Evolutionary conservation across 371 early-diverging fungal genomes (phyloP), one percentile per base, ranked within the genome.

Genomic region (Rhizopus delemar): DNA sequence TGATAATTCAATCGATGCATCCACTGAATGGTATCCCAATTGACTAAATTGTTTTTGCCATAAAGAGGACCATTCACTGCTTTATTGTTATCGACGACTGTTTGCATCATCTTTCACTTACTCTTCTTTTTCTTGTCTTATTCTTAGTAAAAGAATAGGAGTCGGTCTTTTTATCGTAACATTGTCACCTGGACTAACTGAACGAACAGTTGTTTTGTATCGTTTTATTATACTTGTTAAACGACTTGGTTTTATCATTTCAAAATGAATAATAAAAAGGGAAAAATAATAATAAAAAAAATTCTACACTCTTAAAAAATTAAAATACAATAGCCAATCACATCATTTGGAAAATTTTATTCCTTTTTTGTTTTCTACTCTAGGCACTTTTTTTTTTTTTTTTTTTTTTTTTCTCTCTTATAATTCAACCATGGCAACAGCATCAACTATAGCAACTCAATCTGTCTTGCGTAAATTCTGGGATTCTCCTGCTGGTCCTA

Each of bases 401-500:
- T 53, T 57, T 35, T 70, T 69, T 22, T 22, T 22, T 22, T 48
- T 22, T 22, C 41, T 39, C 12, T 15, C 12, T 34, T 13, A 43
- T 9, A 39, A 39, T 9, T 4, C 48, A 41, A 59, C 36, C 57
- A 83, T 85, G 83, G 72, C 83, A 58, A 39, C 63, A 55, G 71
- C 83, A 51, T 41, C 46, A 49, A 57, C 79, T 34, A 80, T 71
- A 67, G 82, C 67, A 54, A 66, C 81, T 12, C 80, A 83, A 49
- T 60, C 80, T 43, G 87, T 78, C 33, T 78, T 91, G 56, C 69
- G 74, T 51, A 78, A 63, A 78, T 91, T 92, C 68, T 62, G 76
- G 60, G 93, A 92, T 75, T 90, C 90, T 46, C 90, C 91, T 51
- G 87, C 88, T 36, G 88, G 88, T 29, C 73, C 76, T 33, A 75